These are phyloP conservation scores for Suhomyces canberraensis DNA, from an alignment of 805 yeast species.

Conservation along the genomic window DNA sequence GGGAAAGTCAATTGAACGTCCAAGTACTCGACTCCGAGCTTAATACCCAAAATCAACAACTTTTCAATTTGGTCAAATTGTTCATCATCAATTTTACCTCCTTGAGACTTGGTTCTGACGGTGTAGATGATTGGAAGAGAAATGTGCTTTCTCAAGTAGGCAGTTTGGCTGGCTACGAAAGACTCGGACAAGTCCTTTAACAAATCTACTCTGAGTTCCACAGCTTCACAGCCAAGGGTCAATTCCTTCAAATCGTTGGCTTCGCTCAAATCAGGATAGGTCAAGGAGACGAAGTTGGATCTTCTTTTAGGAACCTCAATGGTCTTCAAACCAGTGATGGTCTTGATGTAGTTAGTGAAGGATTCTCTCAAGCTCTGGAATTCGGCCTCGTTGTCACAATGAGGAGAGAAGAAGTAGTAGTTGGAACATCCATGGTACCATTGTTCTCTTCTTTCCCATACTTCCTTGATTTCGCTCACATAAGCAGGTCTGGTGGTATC, in stretches of 20 bases:
- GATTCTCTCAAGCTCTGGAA: slow-evolving; percentile 55
- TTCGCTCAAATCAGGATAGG: slow-evolving; percentile 57
- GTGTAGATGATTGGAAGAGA: slow-evolving; percentile 79
- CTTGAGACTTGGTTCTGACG: slow-evolving; percentile 73
- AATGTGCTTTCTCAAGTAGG: slow-evolving; percentile 60
- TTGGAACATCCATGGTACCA: slow-evolving; percentile 83
- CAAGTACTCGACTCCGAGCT: slow-evolving; percentile 74
- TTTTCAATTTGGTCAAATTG: slow-evolving; percentile 45
- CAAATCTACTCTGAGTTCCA: slow-evolving; percentile 79
- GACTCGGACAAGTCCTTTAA: slow-evolving; percentile 47
- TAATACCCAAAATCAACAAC: slow-evolving; percentile 61
- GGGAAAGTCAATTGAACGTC: slow-evolving; percentile 78
- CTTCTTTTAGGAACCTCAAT: slow-evolving; percentile 42
- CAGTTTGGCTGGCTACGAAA: slow-evolving; percentile 72
- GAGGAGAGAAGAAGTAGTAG: slow-evolving; percentile 71
- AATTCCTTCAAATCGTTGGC: slow-evolving; percentile 49
- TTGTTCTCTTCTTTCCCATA: slow-evolving; percentile 77
- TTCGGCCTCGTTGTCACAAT: slow-evolving; percentile 55
- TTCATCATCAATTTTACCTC: slow-evolving; percentile 73
- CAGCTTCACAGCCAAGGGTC: slow-evolving; percentile 71
- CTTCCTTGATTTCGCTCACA: slow-evolving; percentile 71
- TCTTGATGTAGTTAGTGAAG: slow-evolving; percentile 54
- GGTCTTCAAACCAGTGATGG: slow-evolving; percentile 54
- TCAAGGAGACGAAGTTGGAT: slow-evolving; percentile 71
- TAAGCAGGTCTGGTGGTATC: slow-evolving; percentile 91